Base-by-base conservation (phyloP, 176 grass and related monocot genomes). In the Tillandsia fasciculata region DNA sequence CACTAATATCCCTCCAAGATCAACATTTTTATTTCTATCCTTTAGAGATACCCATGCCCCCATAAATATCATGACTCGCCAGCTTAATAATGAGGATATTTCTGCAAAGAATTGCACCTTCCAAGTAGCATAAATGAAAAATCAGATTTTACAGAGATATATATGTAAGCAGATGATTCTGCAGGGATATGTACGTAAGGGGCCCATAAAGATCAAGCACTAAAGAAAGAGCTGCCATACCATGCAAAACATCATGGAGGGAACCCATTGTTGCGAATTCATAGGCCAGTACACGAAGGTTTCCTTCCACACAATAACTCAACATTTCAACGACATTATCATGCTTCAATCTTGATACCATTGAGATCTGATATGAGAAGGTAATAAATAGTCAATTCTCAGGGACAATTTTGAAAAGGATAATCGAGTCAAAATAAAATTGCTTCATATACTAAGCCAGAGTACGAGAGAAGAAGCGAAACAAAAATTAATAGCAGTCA, bases 401-500 rank as follows among this genome's bases (percentile, higher is more conserved):
- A 18, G 9, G 15, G 56, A 14, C 56, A 20, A 61, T 17, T 7
- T 18, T 18, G 22, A 61, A 10, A 61, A 18, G 56, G 56, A 10
- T 61, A 61, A 61, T 2, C 10, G 10, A 6, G 56, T 61, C 15
- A 61, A 61, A 61, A 23, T 15, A 61, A 61, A 23, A 61, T 20
- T 18, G 15, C 56, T n/a, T 22, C 17, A 61, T 9, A 15, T 61
- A 61, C 17, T 61, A 61, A 42, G 33, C 7, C 56, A 23, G 8
- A 18, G 22, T 61, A 61, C 56, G 10, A 61, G 22, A 61, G 0
- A 61, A 61, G 15, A 61, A 18, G 56, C 10, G 56, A 9, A 20
- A 61, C 17, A 61, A 61, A 18, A 17, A 61, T 71, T 65, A 78
- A 54, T 67, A 76, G 47, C 26, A 82, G 63, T 17, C 57, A 58